Base-by-base conservation (phyloP, 176 grass and related monocot genomes). In the Triticum urartu region DNA sequence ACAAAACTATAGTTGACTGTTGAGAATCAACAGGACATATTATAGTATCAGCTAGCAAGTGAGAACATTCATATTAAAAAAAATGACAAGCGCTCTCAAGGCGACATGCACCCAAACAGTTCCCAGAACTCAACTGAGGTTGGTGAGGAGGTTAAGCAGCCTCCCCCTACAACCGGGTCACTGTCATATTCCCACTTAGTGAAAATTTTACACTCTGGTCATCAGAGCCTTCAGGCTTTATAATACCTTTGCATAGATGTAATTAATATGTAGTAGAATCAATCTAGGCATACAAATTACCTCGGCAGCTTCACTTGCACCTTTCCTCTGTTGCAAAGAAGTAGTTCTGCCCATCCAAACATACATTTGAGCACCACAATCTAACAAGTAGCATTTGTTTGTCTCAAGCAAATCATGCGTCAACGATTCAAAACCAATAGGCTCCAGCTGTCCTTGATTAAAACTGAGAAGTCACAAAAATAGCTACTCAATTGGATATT, bases 271-370 rank as follows among this genome's bases (percentile, higher is more conserved):
- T 35, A 74, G 48, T 4, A 75, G 21, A 87, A 34, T 28, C 50
- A 40, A 84, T 61, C 68, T 32, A 67, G 26, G n/a, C 18, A 80
- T 79, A 56, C 1, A 76, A 85, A 65, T 90, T 91, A 92, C 97
- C 93, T 99, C 97, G 43, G 97, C 90, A 81, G 90, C 85, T 86
- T 91, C 73, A 80, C 84, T 91, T 74, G 97, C 90, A 92, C 61
- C 84, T 92, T 99, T 96, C 83, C 97, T 95, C 67, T 94, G 92
- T 82, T 94, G 90, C 35, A 99, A 83, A 66, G 94, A 90, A 82
- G 97, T 94, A 87, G 20, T 91, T 91, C 97, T 94, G 7, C 94
- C 97, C 82, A 91, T 94, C 97, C 97, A 99, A 66, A 96, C 85
- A 72, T 96, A 94, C 76, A 96, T 84, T 86, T 96, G 90, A 81